Evolutionary conservation across 2,329 filamentous ascomycete species (phyloP).

Genomic region (Lasiodiplodia sp.): DNA sequence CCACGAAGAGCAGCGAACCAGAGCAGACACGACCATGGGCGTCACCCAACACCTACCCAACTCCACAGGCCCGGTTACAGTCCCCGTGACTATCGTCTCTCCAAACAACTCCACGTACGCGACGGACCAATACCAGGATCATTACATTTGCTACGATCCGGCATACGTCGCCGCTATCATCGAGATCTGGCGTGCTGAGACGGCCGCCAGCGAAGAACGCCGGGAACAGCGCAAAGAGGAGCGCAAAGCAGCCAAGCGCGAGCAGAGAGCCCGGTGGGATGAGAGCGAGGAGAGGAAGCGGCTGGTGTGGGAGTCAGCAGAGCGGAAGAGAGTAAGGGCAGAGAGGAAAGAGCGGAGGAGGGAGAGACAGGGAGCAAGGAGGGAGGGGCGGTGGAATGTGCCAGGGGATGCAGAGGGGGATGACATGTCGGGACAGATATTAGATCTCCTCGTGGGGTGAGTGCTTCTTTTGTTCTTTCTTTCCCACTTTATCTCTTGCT

Average conservation of each 20-base stretch:
- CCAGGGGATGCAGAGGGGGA: no score
- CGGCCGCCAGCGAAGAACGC: neutral
- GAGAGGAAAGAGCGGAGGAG: neutral
- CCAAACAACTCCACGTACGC: neutral
- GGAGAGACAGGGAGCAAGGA: neutral
- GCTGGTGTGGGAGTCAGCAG: neutral
- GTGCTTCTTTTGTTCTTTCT: neutral
- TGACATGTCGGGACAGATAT: neutral
- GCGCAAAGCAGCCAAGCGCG: neutral
- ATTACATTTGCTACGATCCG: neutral
- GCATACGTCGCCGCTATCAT: neutral
- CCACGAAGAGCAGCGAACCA: no score
- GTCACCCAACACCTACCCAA: neutral
- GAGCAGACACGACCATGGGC: neutral
- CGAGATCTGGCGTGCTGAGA: neutral
- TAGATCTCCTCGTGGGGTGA: no score
- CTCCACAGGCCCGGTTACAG: no score
- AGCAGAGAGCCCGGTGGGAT: neutral
- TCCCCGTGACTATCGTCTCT: neutral
- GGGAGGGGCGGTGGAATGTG: neutral
- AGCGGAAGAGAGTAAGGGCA: neutral
- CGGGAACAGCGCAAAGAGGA: neutral
- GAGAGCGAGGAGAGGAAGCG: neutral
- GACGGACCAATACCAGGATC: no score
- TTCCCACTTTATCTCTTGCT: neutral